Conservation (phyloP, 1,284 basidiomycete species). For the Cryptococcus jaspeensis region DNA sequence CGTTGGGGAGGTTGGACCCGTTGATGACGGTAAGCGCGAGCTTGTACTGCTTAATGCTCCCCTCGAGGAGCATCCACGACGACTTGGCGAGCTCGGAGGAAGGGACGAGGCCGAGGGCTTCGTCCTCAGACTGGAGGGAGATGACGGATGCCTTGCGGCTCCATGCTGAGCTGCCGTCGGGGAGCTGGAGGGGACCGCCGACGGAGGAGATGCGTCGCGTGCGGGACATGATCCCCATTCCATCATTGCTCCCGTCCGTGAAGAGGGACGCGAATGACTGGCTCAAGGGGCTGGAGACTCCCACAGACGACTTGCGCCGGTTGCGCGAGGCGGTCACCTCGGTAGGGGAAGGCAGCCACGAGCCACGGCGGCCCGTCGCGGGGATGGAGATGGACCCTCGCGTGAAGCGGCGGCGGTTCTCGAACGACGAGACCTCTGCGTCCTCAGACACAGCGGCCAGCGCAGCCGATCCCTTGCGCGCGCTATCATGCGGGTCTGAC, state of each 20-base stretch:
- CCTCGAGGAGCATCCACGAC: slow-evolving; percentile 43
- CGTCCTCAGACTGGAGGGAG: slow-evolving; percentile 28
- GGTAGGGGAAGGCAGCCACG: slow-evolving; percentile 30
- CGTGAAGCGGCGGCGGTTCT: slow-evolving; percentile 8
- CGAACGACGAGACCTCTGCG: slow-evolving; percentile 22
- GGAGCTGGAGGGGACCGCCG: slow-evolving; percentile 25
- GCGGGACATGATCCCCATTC: slow-evolving; percentile 9
- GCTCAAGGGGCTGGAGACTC: background rate
- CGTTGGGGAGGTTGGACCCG: slow-evolving; percentile 26
- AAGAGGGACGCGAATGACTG: background rate
- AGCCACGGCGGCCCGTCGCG: slow-evolving; percentile 24
- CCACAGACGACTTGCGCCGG: slow-evolving; percentile 11
- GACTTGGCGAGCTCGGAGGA: slow-evolving; percentile 37
- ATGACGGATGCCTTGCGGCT: slow-evolving; percentile 43
- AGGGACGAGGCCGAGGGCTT: slow-evolving; percentile 23
- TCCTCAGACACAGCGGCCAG: slow-evolving; percentile 21
- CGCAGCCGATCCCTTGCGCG: slow-evolving; percentile 21
- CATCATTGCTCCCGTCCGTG: too few relatives aligned
- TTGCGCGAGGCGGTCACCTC: slow-evolving; percentile 4
- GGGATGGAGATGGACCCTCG: slow-evolving; percentile 13
- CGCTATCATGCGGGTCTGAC: slow-evolving; percentile 3
- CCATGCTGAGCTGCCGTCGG: slow-evolving; percentile 42
- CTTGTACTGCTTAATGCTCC: slow-evolving; percentile 46
- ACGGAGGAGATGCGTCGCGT: slow-evolving; percentile 35
- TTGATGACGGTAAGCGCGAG: slow-evolving; percentile 41